Evolutionary conservation across 2,329 filamentous ascomycete genomes (phyloP).

Genomic region (Fusarium verticillioides): DNA sequence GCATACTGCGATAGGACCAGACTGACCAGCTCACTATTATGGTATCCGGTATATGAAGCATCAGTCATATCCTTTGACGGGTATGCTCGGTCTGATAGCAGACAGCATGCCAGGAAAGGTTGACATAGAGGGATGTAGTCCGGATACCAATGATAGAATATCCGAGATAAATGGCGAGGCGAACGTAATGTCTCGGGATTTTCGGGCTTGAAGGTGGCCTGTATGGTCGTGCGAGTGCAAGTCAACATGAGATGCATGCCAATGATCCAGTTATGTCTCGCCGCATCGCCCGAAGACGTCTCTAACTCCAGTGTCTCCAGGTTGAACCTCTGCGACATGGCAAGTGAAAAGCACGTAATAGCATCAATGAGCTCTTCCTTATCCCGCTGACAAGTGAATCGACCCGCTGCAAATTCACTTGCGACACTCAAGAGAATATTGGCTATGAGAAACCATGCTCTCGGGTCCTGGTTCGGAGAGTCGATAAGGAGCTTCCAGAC

Average conservation of each 20-base stretch:
- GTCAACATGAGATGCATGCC: neutral
- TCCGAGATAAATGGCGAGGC: neutral
- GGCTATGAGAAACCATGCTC: neutral
- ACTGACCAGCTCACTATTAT: neutral
- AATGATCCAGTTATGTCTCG: neutral
- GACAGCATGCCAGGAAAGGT: neutral
- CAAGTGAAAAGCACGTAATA: neutral
- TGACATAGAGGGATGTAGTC: neutral
- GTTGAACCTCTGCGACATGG: neutral
- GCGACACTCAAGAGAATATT: neutral
- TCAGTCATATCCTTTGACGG: neutral
- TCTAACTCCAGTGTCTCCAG: neutral
- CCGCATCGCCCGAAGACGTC: rapidly evolving
- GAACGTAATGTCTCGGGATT: neutral
- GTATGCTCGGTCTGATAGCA: neutral
- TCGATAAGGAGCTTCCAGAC: neutral
- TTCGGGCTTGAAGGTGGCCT: neutral
- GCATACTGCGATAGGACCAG: neutral
- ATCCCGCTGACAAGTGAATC: neutral
- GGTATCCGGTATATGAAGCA: neutral
- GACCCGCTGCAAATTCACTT: neutral
- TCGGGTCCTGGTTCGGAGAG: neutral
- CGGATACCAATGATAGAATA: neutral
- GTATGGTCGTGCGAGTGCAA: neutral
- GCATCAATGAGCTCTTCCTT: neutral